Percentiles rank a stretch among this genome's conserved stretches.
Conservation (phyloP, 257 asterid genomes). For the Anisodus acutangulus region DNA sequence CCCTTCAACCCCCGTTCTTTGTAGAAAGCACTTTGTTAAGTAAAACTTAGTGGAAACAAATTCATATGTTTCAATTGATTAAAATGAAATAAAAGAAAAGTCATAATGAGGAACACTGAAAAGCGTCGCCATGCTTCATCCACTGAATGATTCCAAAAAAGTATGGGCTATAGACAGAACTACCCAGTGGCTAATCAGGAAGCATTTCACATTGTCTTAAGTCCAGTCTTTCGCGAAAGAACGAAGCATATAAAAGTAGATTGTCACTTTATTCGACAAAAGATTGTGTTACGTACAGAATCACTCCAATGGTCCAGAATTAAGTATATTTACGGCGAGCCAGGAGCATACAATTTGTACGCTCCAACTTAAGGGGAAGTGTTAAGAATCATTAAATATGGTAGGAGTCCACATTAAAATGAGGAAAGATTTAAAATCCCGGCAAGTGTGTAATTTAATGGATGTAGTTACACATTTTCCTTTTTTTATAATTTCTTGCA, state of each 20-base stretch:
- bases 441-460: background rate
- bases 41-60: background rate
- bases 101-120: background rate
- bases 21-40: constrained; percentile 15
- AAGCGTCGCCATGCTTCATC: background rate
- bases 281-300: background rate
- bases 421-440: background rate
- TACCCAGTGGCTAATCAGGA: constrained; percentile 4
- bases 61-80: background rate
- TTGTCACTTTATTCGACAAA: background rate
- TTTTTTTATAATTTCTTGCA: background rate
- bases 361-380: background rate
- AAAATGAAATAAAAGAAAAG: background rate
- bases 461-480: background rate
- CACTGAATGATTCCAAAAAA: background rate
- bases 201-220: background rate
- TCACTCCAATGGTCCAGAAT: background rate
- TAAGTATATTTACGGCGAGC: background rate
- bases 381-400: background rate
- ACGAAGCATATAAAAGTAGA: background rate
- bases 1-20: background rate
- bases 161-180: background rate
- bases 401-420: background rate
- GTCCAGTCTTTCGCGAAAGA: background rate
- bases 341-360: background rate